Evolutionary conservation across 306 rosid species (phyloP), one percentile per base, ranked within the genome.

Genomic region (Bauhinia variegata): DNA sequence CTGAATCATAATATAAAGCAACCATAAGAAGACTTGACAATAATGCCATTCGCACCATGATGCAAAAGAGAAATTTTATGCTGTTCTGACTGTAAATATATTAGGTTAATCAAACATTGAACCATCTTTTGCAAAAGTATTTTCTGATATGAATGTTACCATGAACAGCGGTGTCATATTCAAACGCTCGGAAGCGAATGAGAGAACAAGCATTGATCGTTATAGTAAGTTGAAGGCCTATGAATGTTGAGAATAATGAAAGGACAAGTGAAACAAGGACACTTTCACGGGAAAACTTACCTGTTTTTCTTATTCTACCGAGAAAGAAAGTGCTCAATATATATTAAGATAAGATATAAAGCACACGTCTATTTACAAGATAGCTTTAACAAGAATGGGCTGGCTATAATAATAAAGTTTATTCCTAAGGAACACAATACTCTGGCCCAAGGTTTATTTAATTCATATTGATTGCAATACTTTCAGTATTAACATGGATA

Each of bases 1-100:
- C 99, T 93, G 84, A 71, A 83, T 73, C 55, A 78, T 50, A 31
- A 78, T 54, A 52, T 7, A 78, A 60, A 72, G 36, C 36, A 43
- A 60, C 65, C 38, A 54, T 48, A 75, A 69, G 65, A 54, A 54
- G 56, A 73, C 64, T 47, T 72, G 62, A 75, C 63, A 73, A 63
- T 14, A 55, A 52, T 19, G 18, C 62, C 66, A 65, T 72, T 60
- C 60, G 52, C 16, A 47, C 15, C 37, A 64, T 42, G 55, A 60
- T 41, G 64, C 63, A 70, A 32, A 72, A 51, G 79, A 23, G 30
- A 73, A 50, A 64, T 60, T 65, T 51, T 59, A 44, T 56, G 34
- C 11, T 60, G 49, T 30, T 51, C 54, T 62, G 23, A 49, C 41
- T 39, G 43, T 60, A 53, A 75, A 71, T 71, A 42, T 58, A 80